Base-by-base conservation (phyloP, 1,139 yeast species). In the Debaryomycetaceae sp. region DNA sequence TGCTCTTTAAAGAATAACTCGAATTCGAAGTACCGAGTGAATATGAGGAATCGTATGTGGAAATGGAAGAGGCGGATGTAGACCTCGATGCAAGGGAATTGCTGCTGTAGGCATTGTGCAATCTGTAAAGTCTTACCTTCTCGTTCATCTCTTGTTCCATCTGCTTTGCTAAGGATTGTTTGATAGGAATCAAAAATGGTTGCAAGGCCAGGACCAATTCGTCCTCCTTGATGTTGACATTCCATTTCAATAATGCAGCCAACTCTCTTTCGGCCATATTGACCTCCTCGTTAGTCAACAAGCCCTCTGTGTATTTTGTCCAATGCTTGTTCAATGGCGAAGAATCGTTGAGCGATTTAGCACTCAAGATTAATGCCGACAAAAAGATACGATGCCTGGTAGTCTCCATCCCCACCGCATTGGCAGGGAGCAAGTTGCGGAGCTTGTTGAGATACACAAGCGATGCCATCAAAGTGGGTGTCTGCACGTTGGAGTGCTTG, bases 281-380 rank as follows among this genome's bases (percentile, higher is more conserved):
- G 43, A 92, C 91, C 56, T 92, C 98, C 22, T 74, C 75, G 37
- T 86, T 67, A 18, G 81, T 61, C 49, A 92, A 75, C 42, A 92
- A 70, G 1, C 96, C 96, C 59, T 83, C 81, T 11, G 98, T 88
- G 68, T 89, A 91, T 45, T 79, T 75, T 13, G 95, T 84, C 98
- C 98, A 92, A 69, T 91, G 96, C 65, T 85, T 89, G 66, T 92
- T 92, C 61, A 91, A 77, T 37, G 98, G 98, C 14, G 94, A 83
- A 3, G 95, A 83, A 66, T 92, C 98, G 63, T 92, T 92, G 48
- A 91, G 76, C 48, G 83, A 83, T 67, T 92, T 92, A 17, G 98
- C 96, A 31, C 95, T 86, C 45, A 92, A 70, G 39, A 92, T 87
- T 46, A 92, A 73, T 34, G 96, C 80, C 0, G 96, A 95, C 41